Evolutionary conservation across 495 filamentous ascomycete species (phyloP), one percentile per base, ranked within the genome.

Genomic region (Talaromyces trachyspermus): DNA sequence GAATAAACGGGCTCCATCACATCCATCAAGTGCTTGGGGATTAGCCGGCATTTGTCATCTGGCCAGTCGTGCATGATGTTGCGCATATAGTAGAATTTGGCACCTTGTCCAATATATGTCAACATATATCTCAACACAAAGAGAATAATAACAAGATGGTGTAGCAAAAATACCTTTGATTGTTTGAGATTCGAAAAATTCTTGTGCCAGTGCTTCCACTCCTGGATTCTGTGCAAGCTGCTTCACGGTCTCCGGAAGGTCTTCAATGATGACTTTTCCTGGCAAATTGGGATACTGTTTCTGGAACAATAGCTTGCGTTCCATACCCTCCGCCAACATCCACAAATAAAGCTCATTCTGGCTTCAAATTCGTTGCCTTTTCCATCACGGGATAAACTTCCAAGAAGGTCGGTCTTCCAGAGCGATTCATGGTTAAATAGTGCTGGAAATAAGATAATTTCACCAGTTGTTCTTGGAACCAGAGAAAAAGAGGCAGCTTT

Each of bases 231-330:
- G 22, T 14, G 29, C 12, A n/a, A 58, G 54, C 12, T 62, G 51
- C 3, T 47, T 57, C 0, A 70, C 48, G 1, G 69, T 62, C 7
- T 53, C 52, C 0, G 64, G 62, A 3, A 71, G 49, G 51, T 75
- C 72, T 45, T 75, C 63, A 5, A 76, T 45, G 18, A 74, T 51
- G 19, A 72, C 26, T 0, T 59, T 54, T 0, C 71, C 72, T 0
- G 57, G 53, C 2, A 57, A 37, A 20, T 60, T 14, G 7, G 66
- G 57, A 45, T 51, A 57, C n/a, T 42, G 37, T 29, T 27, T 10
- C 20, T 36, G 33, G n/a, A 57, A 51, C 23, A 2, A 23, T 49
- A 14, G 44, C 8, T 15, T 57, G 37, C 10, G 37, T 43, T n/a
- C 54, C 48, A 18, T 25, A 33, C 11, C 50, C 44, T 29, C 56